Evolutionary conservation across 495 filamentous ascomycete species (phyloP), one percentile per base, ranked within the genome.

Genomic region (Lindgomyces ingoldianus): DNA sequence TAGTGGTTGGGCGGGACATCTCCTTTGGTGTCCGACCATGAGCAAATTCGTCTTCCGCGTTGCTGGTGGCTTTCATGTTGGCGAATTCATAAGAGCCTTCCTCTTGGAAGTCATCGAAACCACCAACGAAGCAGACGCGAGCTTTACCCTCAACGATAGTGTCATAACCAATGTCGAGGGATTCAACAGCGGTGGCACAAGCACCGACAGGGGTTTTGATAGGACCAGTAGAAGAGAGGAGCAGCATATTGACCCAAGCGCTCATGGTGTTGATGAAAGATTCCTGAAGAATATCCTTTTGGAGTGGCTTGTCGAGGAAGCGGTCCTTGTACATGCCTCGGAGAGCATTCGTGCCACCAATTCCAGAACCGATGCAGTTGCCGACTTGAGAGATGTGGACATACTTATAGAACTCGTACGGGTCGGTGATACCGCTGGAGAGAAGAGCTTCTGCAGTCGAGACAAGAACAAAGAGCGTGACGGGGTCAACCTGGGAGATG

Each of bases 251-350:
- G 55, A 98, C 93, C 94, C 94, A 99, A 4, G 94, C 94, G 64
- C 90, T 87, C 94, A 99, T 99, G 24, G 94, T 98, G 79, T 99
- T 99, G 82, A 99, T 98, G 83, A 99, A 99, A 3, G 94, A 98
- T 76, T 99, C 94, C 73, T 99, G 94, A 36, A 99, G 81, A 69
- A 99, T 96, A 74, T 99, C 94, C 78, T 98, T 99, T 76, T 99
- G 94, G 21, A 98, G 81, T n/a, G 94, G 94, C 78, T 92, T 94
- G 79, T 98, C 94, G 54, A 96, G 80, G 84, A 86, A 98, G 50
- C 94, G 89, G 73, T 97, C 95, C 79, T 93, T 96, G 81, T 98
- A 97, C 94, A 99, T 98, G 61, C 93, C 93, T 65, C 93, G 85
- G 60, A 98, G 84, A 58, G 94, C 95, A 67, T 84, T 84, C 50